A percentile compares a stretch with the other conserved stretches of the same genome.
phyloP scores from a whole-genome alignment of 2,329 filamentous ascomycete species.

The Mycosphaerella sp. region DNA sequence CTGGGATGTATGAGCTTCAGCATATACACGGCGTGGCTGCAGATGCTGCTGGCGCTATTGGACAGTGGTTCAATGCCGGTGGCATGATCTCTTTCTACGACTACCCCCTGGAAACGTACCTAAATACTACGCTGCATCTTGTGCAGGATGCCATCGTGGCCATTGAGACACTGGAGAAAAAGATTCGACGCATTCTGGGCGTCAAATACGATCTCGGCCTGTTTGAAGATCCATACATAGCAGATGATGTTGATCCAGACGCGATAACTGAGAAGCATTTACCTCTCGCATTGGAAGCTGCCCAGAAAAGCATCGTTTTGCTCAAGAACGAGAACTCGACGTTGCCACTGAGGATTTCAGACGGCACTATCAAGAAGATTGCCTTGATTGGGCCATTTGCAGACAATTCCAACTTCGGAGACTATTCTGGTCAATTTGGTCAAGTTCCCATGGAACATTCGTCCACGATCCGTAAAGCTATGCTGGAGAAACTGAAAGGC shows the following conservation, averaged over 20 bases:
- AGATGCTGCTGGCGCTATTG: conserved; percentile 11
- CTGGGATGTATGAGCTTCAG: conserved; percentile 15
- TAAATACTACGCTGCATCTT: conserved; percentile 13
- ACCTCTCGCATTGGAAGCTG: conserved; percentile 13
- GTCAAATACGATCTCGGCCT: conserved; percentile 20
- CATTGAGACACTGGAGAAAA: conserved; percentile 7
- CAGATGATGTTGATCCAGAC: conserved; percentile 13
- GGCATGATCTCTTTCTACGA: conserved; percentile 21
- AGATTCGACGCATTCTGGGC: conserved; percentile 15
- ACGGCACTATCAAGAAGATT: conserved; percentile 1
- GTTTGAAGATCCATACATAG: conserved; percentile 15
- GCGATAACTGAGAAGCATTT: conserved; percentile 12
- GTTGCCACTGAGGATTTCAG: conserved; percentile 6
- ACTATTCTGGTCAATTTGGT: conserved; percentile 19
- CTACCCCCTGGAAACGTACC: conserved; percentile 16
- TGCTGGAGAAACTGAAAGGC: conserved; percentile 4
- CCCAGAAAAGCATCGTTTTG: conserved; percentile 16
- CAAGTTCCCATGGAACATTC: conserved; percentile 14
- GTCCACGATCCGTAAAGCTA: conserved; percentile 15
- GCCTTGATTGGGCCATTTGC: conserved; percentile 17
- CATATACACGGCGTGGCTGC: conserved; percentile 9
- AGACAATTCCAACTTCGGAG: conserved; percentile 16
- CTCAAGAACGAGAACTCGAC: conserved; percentile 14
- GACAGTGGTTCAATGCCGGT: conserved; percentile 18
- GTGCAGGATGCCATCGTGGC: conserved; percentile 9